Evolutionary conservation across 1,139 yeast species (phyloP), one percentile per base, ranked within the genome.

Genomic region (Candida dubliniensis): DNA sequence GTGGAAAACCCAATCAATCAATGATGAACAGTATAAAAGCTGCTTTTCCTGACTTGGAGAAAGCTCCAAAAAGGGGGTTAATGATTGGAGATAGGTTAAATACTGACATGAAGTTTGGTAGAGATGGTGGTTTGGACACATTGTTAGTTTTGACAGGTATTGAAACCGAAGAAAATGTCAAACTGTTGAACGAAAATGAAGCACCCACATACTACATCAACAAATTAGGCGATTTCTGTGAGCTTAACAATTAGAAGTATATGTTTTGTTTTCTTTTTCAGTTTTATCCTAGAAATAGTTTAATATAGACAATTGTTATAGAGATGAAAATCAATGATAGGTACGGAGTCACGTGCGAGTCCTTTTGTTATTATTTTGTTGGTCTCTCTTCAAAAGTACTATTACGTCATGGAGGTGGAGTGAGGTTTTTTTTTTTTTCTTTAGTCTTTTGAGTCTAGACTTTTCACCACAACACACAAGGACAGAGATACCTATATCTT

Each of bases 21-120:
- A 91, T 93, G 97, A 79, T 93, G 84, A 87, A 89, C 59, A 84
- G 96, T 23, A 87, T 93, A 60, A 81, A 84, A 50, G 87, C 88
- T 8, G 84, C 83, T 41, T 77, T 81, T 57, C 70, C 68, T 0
- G 66, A 60, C 1, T 59, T 74, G 42, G 61, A 66, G 18, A 68
- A 80, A 33, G 80, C 81, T 47, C 84, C 88, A 34, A 58, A 69
- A 11, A 75, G 79, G 46, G 86, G 96, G 8, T 77, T 93, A 53
- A 93, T 93, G 98, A 81, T 93, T 50, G 99, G 99, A 26, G 99
- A 93, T 63, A 77, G 99, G 50, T 74, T 93, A 48, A 91, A 93
- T 61, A 93, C 99, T 1, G 99, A 93, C 58, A 93, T 93, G 82
- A 80, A 78, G 57, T 93, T 93, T 64, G 99, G 99, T 35, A 74